Percentiles rank a stretch among this genome's conserved stretches.
These are phyloP conservation scores for Smallanthus sonchifolius DNA, from an alignment of 129 eudicot genomes.

Conservation along the genomic window DNA sequence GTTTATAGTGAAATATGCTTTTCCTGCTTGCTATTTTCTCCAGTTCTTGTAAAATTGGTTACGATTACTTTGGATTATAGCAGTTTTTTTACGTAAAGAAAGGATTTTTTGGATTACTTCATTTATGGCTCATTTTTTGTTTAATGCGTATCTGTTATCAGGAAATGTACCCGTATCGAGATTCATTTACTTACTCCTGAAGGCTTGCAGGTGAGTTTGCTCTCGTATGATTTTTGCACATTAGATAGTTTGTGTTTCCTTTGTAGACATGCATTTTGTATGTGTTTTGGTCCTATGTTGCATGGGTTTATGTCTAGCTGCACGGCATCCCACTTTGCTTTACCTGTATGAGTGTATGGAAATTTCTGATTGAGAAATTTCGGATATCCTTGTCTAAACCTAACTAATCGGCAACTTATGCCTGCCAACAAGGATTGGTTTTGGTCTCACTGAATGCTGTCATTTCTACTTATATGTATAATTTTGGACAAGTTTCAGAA, in stretches of 20 bases:
- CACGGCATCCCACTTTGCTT: background rate
- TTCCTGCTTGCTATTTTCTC: background rate
- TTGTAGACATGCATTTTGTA: background rate
- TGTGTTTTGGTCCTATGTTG: background rate
- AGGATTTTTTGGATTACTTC: background rate
- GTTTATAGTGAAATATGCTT: background rate
- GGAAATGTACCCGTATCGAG: slow-evolving; percentile 97
- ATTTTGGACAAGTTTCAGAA: background rate
- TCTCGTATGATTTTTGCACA: background rate
- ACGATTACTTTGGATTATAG: background rate
- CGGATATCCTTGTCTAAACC: background rate
- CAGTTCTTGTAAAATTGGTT: background rate
- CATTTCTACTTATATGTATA: background rate
- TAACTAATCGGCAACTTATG: background rate
- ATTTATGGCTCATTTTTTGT: background rate
- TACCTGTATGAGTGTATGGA: background rate
- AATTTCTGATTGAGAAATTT: background rate
- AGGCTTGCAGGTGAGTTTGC: slow-evolving; percentile 70
- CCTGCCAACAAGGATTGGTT: background rate
- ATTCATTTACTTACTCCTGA: slow-evolving; percentile 78
- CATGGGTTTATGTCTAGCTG: background rate
- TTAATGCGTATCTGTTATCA: slow-evolving; percentile 24
- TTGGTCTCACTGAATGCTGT: background rate
- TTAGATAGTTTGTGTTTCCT: background rate
- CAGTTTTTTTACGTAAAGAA: background rate